These are phyloP conservation scores for Huntiella bhutanensis DNA, from an alignment of 2,329 filamentous ascomycete species.

Conservation along the genomic window DNA sequence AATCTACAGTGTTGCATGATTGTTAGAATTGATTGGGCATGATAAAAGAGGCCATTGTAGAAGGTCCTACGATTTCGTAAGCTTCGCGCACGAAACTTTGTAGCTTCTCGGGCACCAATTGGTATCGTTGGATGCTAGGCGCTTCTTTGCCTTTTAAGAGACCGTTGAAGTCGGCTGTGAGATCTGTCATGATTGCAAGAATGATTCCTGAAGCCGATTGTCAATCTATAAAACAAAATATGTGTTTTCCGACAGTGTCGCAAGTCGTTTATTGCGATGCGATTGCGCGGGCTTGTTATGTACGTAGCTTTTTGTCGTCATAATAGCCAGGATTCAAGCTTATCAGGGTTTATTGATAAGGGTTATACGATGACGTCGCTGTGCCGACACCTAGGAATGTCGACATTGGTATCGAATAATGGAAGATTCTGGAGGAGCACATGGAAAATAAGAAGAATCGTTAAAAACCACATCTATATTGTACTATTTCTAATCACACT, in stretches of 20 bases:
- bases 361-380: not conserved
- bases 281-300: not conserved
- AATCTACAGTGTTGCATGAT: constrained; percentile 31
- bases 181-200: constrained; percentile 30
- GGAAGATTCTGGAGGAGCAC: not conserved
- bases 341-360: not conserved
- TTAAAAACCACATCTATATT: not conserved
- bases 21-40: not conserved
- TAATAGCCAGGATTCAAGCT: not conserved
- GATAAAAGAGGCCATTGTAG: not conserved
- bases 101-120: constrained; percentile 33
- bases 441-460: not conserved
- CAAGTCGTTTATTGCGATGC: not conserved
- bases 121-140: constrained; percentile 23
- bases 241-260: not conserved
- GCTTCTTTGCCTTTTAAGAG: constrained; percentile 42
- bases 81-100: constrained; percentile 89
- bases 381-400: too few relatives aligned
- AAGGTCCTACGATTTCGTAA: constrained; percentile 58
- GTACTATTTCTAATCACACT: not conserved
- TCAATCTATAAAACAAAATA: too few relatives aligned
- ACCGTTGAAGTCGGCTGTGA: constrained; percentile 51
- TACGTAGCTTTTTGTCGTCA: not conserved
- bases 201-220: not conserved
- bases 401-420: too few relatives aligned